phyloP scores from a whole-genome alignment of 1,139 yeast genomes.

The Candida glucosophila region DNA sequence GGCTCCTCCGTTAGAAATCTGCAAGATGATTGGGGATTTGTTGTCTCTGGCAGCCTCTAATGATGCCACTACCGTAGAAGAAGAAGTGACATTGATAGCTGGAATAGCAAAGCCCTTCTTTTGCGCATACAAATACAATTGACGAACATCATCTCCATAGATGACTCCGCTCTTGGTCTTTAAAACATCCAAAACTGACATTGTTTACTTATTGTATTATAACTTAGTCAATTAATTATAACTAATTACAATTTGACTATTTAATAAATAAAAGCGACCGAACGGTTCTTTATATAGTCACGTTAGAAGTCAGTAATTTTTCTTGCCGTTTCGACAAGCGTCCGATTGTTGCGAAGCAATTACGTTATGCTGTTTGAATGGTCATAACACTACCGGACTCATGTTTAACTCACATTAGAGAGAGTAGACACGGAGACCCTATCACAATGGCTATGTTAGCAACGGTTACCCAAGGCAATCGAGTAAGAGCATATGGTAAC shows the following conservation, averaged over 20 bases:
- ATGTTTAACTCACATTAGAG: too few relatives aligned
- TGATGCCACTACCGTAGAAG: constrained; percentile 95
- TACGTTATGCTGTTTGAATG: too few relatives aligned
- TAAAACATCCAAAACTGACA: constrained; percentile 57
- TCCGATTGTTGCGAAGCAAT: too few relatives aligned
- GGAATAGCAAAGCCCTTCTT: constrained; percentile 94
- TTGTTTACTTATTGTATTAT: constrained; percentile 6
- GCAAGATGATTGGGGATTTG: constrained; percentile 93
- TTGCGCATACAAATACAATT: constrained; percentile 89
- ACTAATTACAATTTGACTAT: not conserved
- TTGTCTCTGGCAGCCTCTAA: constrained; percentile 97
- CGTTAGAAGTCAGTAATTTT: too few relatives aligned
- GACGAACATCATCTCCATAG: constrained; percentile 95
- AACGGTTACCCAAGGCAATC: too few relatives aligned
- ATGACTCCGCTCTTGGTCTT: constrained; percentile 94
- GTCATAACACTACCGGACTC: too few relatives aligned
- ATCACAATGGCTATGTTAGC: too few relatives aligned
- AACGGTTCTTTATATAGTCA: too few relatives aligned
- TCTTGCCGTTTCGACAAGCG: too few relatives aligned
- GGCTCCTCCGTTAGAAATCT: constrained; percentile 98
- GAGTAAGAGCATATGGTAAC: too few relatives aligned
- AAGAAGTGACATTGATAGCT: constrained; percentile 95
- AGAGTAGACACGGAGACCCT: too few relatives aligned
- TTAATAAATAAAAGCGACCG: not conserved
- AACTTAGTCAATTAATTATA: constrained; percentile 1